These are phyloP conservation scores for Coemansia sp. DNA, from an alignment of 192 early-diverging fungal species.

Conservation along the genomic window DNA sequence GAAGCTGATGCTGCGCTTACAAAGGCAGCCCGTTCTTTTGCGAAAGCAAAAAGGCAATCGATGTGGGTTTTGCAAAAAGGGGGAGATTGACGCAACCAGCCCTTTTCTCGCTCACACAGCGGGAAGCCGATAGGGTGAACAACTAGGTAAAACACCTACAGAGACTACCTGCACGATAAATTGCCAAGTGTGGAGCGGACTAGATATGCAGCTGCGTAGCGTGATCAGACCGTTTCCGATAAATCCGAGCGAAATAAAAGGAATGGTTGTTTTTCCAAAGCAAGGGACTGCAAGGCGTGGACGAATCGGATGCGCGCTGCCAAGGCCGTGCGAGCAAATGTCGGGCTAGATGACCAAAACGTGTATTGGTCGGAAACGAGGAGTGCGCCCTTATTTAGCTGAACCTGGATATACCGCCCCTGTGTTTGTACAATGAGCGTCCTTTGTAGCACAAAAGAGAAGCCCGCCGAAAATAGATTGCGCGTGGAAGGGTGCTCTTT, in stretches of 20 bases:
- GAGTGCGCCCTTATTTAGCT: neutral
- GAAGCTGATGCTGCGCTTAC: neutral
- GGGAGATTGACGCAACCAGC: constrained; percentile 3
- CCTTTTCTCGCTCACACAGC: constrained; percentile 1
- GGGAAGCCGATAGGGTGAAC: constrained; percentile 7
- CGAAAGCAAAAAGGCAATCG: constrained; percentile 15
- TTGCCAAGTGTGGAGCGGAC: constrained; percentile 3
- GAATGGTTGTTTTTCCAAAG: neutral
- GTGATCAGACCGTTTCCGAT: constrained; percentile 18
- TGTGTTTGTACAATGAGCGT: constrained; percentile 14
- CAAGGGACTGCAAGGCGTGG: constrained; percentile 15
- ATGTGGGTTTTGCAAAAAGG: constrained; percentile 13
- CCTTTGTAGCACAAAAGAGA: constrained; percentile 11
- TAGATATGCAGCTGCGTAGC: neutral
- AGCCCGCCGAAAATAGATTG: constrained; percentile 3
- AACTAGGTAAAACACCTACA: constrained; percentile 2
- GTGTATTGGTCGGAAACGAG: neutral
- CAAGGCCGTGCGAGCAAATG: constrained; percentile 13
- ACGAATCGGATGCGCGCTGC: constrained; percentile 9
- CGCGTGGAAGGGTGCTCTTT: constrained; percentile 3
- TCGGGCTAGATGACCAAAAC: neutral
- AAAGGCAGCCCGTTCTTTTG: constrained; percentile 10
- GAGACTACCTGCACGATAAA: constrained; percentile 2
- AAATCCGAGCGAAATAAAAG: constrained; percentile 6
- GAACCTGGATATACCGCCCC: constrained; percentile 3